phyloP scores from a whole-genome alignment of 305 asterid species.

The Solanum hybrid region DNA sequence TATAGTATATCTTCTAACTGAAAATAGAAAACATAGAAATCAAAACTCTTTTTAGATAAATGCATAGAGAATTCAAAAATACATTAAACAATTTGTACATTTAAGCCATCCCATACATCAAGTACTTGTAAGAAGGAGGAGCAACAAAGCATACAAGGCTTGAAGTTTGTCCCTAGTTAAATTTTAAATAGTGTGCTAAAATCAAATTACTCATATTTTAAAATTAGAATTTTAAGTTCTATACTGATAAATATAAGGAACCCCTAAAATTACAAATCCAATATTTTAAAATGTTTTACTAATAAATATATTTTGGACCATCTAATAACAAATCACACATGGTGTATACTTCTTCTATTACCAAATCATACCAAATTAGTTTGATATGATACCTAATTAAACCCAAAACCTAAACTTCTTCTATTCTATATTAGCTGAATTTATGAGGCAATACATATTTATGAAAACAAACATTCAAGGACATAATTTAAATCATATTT shows the following conservation, averaged over 20 bases:
- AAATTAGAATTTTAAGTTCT: background rate
- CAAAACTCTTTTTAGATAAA: background rate
- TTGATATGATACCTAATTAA: background rate
- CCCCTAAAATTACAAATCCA: background rate
- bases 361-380: background rate
- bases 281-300: background rate
- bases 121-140: background rate
- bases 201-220: background rate
- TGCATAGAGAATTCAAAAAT: background rate
- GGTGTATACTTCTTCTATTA: background rate
- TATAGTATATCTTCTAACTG: background rate
- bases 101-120: background rate
- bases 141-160: background rate
- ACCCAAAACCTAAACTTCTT: too few relatives aligned
- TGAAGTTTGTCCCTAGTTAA: background rate
- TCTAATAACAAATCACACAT: background rate
- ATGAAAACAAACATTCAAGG: accelerated
- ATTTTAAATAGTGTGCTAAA: background rate
- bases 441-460: too few relatives aligned
- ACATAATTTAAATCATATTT: too few relatives aligned
- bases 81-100: background rate
- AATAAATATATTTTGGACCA: background rate
- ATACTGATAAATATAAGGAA: background rate
- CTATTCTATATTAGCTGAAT: too few relatives aligned
- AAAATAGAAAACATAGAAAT: background rate